These are phyloP conservation scores for Suillus paluster DNA, from an alignment of 768 basidiomycete species.

Conservation along the genomic window DNA sequence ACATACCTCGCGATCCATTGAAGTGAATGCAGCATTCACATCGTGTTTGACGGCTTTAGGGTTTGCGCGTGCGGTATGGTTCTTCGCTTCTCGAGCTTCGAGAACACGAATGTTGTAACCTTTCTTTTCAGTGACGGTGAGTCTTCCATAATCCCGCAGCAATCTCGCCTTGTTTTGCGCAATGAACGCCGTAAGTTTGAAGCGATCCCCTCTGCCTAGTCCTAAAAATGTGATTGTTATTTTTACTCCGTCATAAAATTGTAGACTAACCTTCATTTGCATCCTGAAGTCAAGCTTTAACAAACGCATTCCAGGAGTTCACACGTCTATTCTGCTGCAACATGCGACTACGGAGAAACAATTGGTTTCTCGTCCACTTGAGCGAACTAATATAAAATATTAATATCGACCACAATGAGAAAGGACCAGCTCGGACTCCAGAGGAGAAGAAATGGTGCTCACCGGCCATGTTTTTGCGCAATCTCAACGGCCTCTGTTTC, in stretches of 20 bases:
- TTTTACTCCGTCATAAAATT: no score
- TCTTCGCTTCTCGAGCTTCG: conserved; percentile 1
- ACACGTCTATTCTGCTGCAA: not conserved
- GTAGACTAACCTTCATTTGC: not conserved
- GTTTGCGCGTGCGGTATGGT: not conserved
- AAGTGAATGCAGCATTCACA: not conserved
- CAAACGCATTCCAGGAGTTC: not conserved
- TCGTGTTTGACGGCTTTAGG: conserved; percentile 1
- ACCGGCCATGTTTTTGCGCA: not conserved
- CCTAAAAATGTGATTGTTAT: not conserved
- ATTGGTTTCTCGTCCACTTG: conserved; percentile 2
- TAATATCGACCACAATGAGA: not conserved
- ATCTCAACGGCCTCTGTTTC: not conserved
- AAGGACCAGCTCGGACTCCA: no score
- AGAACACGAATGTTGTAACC: not conserved
- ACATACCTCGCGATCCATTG: conserved; percentile 12
- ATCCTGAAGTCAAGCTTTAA: not conserved
- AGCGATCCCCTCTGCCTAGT: not conserved
- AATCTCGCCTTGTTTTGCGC: not conserved
- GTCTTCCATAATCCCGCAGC: not conserved
- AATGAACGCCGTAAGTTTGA: not conserved
- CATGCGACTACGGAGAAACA: not conserved
- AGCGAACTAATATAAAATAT: not conserved
- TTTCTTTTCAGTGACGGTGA: not conserved
- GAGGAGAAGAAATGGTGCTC: no score